Conservation (phyloP, 345 rosid species). For the Ailanthus altissimus region DNA sequence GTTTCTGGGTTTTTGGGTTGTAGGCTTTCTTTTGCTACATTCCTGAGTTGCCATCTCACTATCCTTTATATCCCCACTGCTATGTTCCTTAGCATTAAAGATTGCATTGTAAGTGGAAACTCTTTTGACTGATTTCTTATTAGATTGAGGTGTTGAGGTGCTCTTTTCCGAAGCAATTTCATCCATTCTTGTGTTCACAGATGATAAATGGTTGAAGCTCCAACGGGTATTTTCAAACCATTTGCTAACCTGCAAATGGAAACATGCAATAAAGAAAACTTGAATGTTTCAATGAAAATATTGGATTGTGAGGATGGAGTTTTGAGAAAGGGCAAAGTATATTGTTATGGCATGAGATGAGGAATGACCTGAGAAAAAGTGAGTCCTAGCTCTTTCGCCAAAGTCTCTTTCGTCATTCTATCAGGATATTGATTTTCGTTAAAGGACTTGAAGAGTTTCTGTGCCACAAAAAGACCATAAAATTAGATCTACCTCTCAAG, state of each 20-base stretch:
- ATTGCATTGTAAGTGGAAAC: not conserved
- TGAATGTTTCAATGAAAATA: not conserved
- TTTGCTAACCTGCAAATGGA: conserved; percentile 56
- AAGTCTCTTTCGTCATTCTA: conserved; percentile 51
- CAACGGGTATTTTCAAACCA: conserved; percentile 90
- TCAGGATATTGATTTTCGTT: conserved; percentile 74
- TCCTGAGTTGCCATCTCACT: not conserved
- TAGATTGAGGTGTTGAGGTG: conserved; percentile 18
- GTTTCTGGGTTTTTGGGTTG: conserved; percentile 12
- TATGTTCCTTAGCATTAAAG: conserved; percentile 3
- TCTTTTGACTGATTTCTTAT: not conserved
- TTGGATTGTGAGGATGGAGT: not conserved
- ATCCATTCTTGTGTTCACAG: conserved; percentile 22
- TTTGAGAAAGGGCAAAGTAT: not conserved
- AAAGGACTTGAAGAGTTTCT: conserved; percentile 61
- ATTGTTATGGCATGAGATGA: conserved; percentile 7
- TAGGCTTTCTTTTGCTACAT: not conserved
- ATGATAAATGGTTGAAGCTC: conserved; percentile 51
- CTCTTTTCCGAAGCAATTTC: conserved; percentile 29
- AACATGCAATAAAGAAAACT: not conserved
- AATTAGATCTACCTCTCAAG: not conserved
- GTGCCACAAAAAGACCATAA: conserved; percentile 30
- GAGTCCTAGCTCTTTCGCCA: conserved; percentile 64
- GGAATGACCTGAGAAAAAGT: conserved; percentile 60
- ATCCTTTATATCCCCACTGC: conserved; percentile 1